Conservation (phyloP, 768 basidiomycete species). For the Pleurotus platypus region DNA sequence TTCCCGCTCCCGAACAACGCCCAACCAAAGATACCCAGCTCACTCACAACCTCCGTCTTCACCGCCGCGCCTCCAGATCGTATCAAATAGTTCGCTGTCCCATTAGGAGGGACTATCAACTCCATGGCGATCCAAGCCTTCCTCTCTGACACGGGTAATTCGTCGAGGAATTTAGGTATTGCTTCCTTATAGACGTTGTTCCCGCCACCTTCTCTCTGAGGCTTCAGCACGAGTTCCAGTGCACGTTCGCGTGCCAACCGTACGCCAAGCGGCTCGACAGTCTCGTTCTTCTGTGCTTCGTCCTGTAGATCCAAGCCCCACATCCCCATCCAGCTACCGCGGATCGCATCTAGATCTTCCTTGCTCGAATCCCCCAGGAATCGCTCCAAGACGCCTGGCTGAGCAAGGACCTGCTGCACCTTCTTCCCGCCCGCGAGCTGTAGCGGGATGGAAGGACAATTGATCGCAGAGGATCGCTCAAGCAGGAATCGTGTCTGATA, state of each 20-base stretch:
- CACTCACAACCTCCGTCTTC: slow-evolving; percentile 74
- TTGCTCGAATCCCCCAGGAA: slow-evolving; percentile 50
- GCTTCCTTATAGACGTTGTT: slow-evolving; percentile 90
- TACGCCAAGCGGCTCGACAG: slow-evolving; percentile 40
- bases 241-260: slow-evolving; percentile 47
- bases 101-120: slow-evolving; percentile 75
- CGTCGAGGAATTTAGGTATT: slow-evolving; percentile 74
- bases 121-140: slow-evolving; percentile 97
- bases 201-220: slow-evolving; percentile 97
- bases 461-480: slow-evolving; percentile 83
- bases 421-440: slow-evolving; percentile 98
- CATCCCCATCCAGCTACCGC: slow-evolving; percentile 85
- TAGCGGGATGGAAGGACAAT: slow-evolving; percentile 86
- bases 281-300: slow-evolving; percentile 21
- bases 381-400: slow-evolving; percentile 66
- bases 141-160: slow-evolving; percentile 55
- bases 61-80: slow-evolving; percentile 59
- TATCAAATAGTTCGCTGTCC: slow-evolving; percentile 69
- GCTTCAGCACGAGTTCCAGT: slow-evolving; percentile 79
- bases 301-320: slow-evolving; percentile 70
- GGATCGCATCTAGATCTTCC: slow-evolving; percentile 47
- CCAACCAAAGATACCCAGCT: slow-evolving; percentile 92
- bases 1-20: slow-evolving; percentile 55
- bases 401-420: slow-evolving; percentile 83
- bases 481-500: slow-evolving; percentile 76